A percentile compares a stretch with the other conserved stretches of the same genome.
Conservation (phyloP, 129 eudicot species). For the Ambrosia trifida region DNA sequence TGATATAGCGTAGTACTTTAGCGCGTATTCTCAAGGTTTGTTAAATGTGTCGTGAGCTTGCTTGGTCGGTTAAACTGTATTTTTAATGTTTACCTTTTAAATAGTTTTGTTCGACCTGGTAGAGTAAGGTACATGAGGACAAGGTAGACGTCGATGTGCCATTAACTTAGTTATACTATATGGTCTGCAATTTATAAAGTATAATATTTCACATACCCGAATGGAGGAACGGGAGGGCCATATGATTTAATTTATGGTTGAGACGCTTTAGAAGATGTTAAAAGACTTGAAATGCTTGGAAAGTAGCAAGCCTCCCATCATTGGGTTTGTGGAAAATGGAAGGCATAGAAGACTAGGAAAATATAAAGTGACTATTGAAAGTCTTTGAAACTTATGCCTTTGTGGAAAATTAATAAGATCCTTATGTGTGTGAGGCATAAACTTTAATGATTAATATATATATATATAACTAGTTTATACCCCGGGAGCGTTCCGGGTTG, state of each 20-base stretch:
- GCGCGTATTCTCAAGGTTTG: background rate
- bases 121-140: background rate
- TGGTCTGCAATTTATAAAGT: background rate
- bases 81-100: background rate
- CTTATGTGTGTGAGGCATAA: background rate
- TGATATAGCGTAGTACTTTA: too few species aligned
- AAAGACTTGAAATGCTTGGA: background rate
- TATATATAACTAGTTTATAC: too few species aligned
- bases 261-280: too few species aligned
- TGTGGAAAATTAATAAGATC: background rate
- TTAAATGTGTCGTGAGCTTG: background rate
- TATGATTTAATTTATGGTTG: background rate
- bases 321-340: slow-evolving; percentile 2
- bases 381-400: background rate
- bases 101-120: background rate
- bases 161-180: background rate
- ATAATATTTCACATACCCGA: background rate
- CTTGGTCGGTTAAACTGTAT: too few species aligned
- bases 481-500: too few species aligned
- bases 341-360: background rate
- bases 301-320: background rate
- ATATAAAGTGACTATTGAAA: slow-evolving; percentile 2
- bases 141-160: background rate
- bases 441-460: background rate
- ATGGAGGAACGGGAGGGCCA: too few species aligned